Evolutionary conservation across 805 yeast genomes (phyloP).

Genomic region (Zygoascus flipseniorum): DNA sequence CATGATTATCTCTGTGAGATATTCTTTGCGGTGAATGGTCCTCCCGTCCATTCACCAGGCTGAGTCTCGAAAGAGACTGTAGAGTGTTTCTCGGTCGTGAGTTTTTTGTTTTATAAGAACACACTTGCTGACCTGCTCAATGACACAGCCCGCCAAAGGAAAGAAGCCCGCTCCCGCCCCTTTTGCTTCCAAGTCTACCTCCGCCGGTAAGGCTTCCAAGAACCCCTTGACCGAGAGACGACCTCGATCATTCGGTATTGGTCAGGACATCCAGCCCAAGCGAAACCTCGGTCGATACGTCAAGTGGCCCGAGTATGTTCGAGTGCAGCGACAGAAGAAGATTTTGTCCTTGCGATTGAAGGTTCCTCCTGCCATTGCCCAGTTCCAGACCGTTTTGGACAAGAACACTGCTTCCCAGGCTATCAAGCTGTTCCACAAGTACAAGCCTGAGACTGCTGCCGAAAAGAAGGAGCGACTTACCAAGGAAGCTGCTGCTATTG

Average conservation of each 20-base stretch:
- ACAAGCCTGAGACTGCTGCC: slow-evolving; percentile 95
- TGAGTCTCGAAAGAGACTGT: slow-evolving; percentile 25
- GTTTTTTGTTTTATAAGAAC: not conserved
- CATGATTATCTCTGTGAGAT: not conserved
- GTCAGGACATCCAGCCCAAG: slow-evolving; percentile 93
- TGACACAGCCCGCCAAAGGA: slow-evolving; percentile 26
- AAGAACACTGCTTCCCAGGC: slow-evolving; percentile 98
- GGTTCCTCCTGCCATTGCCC: slow-evolving; percentile 98
- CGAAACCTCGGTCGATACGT: slow-evolving; percentile 95
- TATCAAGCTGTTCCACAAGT: slow-evolving; percentile 96
- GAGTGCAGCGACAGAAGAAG: slow-evolving; percentile 98
- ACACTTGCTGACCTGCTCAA: slow-evolving; percentile 20
- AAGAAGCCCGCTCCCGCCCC: slow-evolving; percentile 99
- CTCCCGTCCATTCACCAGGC: slow-evolving; percentile 1
- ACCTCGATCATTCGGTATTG: slow-evolving; percentile 93
- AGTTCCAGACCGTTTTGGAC: slow-evolving; percentile 93
- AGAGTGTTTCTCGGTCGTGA: slow-evolving; percentile 18
- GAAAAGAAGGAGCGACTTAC: slow-evolving; percentile 99
- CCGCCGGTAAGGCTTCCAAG: slow-evolving; percentile 32
- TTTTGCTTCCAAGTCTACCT: slow-evolving; percentile 58
- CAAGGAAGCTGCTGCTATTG: slow-evolving; percentile 98
- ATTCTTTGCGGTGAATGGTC: not conserved
- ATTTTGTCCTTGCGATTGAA: slow-evolving; percentile 89
- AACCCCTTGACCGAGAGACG: slow-evolving; percentile 86
- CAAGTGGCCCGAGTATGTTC: slow-evolving; percentile 98